Base-by-base conservation (phyloP, 2,329 filamentous ascomycete genomes). In the Penicillium sp. region DNA sequence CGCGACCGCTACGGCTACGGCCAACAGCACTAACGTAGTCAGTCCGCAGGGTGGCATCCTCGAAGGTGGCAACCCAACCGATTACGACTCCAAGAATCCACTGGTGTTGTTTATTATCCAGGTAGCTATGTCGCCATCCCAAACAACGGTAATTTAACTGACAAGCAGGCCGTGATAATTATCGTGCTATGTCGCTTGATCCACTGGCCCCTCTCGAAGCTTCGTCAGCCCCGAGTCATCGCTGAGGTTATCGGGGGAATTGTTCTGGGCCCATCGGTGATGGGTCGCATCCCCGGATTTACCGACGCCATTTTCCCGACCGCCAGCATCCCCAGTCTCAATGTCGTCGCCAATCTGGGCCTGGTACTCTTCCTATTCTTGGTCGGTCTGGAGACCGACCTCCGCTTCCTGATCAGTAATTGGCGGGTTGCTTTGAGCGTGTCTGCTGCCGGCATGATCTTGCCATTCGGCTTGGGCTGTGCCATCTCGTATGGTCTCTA, bases 211-310 rank as follows among this genome's bases (percentile, higher is more conserved):
- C 82, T 93, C 6, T 88, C 88, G 65, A 88, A 87, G 68, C 81
- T 94, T 50, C 86, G 89, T 56, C 90, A 94, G 70, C 90, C 90
- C 62, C 86, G 89, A 47, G 90, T 94, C 64, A 93, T 94, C 67
- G 88, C 90, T 50, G 90, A 94, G 76, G 90, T 94, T 58, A 86
- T 93, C 55, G 89, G 89, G n/a, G 90, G 90, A 53, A 90, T 94
- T 69, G 75, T 96, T 38, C 82, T 96, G 1, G 92, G 92, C 4
- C 92, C 92, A 1, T 94, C 92, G 0, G 89, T 95, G 23, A 89
- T 96, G 86, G 91, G 91, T 69, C 86, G 89, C 52, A 91, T 96
- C 23, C 91, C 91, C 1, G 86, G 87, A 40, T 96, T 96, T 77
- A 81, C 85, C 50, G 75, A 80, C 3, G 81, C 88, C 62, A 93